phyloP scores from a whole-genome alignment of 2,329 filamentous ascomycete genomes.

The Aspergillus caelatus region DNA sequence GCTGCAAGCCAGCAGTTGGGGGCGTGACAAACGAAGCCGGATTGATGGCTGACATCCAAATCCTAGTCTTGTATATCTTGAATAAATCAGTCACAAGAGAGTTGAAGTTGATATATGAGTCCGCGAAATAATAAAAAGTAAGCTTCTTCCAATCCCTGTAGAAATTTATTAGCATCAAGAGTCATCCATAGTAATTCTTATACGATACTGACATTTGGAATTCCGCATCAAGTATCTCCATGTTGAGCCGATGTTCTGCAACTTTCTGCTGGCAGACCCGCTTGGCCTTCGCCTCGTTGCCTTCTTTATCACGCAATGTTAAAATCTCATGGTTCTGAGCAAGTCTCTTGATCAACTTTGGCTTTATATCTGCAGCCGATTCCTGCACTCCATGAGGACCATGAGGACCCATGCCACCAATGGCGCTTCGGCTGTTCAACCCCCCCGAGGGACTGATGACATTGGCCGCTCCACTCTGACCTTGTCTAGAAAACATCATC shows the following conservation, averaged over 20 bases:
- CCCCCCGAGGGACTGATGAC: constrained; percentile 54
- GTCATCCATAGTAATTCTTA: background rate
- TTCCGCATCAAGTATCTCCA: constrained; percentile 98
- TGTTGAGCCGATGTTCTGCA: constrained; percentile 87
- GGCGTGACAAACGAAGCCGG: constrained; percentile 85
- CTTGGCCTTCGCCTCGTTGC: constrained; percentile 96
- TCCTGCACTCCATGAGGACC: constrained; percentile 74
- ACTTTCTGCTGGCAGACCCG: constrained; percentile 96
- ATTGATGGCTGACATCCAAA: constrained; percentile 99
- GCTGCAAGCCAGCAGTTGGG: constrained; percentile 71
- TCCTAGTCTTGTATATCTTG: constrained; percentile 98
- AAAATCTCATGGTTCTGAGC: constrained; percentile 90
- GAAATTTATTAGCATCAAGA: constrained; percentile 15
- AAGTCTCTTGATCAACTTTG: constrained; percentile 94
- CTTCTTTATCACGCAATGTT: constrained; percentile 89
- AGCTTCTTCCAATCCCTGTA: constrained; percentile 96
- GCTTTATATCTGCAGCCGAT: constrained; percentile 77
- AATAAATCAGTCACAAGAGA: constrained; percentile 95
- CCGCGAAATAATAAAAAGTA: constrained; percentile 98
- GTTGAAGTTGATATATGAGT: constrained; percentile 99
- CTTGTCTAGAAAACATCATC: constrained; percentile 95
- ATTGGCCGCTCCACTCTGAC: constrained; percentile 47
- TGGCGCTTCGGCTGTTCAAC: constrained; percentile 67
- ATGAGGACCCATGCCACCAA: constrained; percentile 77
- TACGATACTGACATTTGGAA: constrained; percentile 87